Conservation (phyloP, 164 flowering plant species). For the Sextonia rubra region DNA sequence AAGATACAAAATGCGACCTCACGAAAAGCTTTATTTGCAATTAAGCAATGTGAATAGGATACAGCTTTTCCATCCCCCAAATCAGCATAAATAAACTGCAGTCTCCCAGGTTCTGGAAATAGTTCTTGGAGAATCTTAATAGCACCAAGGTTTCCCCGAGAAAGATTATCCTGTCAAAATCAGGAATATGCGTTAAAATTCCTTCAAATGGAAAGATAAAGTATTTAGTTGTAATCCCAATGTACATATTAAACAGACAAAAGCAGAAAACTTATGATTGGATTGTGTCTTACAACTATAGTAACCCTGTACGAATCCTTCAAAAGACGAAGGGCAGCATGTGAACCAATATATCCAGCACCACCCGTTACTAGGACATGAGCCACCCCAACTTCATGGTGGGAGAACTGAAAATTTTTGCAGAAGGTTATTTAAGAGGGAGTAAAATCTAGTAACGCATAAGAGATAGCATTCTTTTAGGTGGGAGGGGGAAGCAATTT, state of each 20-base stretch:
- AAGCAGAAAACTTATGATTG: neutral
- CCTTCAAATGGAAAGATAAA: neutral
- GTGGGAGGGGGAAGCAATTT: neutral
- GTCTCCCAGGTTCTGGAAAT: conserved; percentile 87
- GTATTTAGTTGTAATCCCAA: too few species aligned
- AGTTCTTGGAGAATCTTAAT: conserved; percentile 62
- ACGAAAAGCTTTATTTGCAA: neutral
- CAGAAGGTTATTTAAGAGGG: neutral
- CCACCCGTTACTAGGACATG: conserved; percentile 98
- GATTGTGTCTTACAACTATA: conserved; percentile 60
- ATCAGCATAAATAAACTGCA: conserved; percentile 93
- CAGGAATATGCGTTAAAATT: too few species aligned
- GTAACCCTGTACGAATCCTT: conserved; percentile 82
- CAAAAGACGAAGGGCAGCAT: conserved; percentile 82
- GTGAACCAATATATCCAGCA: conserved; percentile 98
- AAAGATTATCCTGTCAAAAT: conserved; percentile 74
- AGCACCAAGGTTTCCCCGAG: conserved; percentile 89
- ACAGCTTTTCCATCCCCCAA: conserved; percentile 87
- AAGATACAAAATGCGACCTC: neutral
- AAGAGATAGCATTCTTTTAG: neutral
- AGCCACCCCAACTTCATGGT: conserved; percentile 64
- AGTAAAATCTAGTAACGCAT: neutral
- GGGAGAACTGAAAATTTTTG: conserved; percentile 51
- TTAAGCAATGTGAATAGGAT: conserved; percentile 33
- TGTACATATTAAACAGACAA: neutral